Evolutionary conservation across 2,329 filamentous ascomycete genomes (phyloP).

Genomic region (Colletotrichum echinochloae): DNA sequence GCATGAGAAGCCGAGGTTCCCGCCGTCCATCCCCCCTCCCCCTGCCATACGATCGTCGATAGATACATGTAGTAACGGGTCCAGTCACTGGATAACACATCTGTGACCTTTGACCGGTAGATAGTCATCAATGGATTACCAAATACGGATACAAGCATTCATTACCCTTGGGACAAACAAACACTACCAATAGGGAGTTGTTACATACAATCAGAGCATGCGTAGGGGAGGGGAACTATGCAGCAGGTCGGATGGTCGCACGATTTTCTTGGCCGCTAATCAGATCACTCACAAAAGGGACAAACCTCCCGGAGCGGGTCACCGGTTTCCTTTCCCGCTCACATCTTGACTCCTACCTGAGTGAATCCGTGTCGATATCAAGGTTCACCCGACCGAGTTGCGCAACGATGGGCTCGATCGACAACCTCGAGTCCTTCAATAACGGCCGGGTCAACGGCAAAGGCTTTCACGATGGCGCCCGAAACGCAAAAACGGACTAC

Average conservation of each 20-base stretch:
- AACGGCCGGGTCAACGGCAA: background rate
- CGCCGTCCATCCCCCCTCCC: background rate
- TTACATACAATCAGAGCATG: background rate
- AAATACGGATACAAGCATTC: too few species aligned
- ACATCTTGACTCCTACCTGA: background rate
- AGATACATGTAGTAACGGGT: too few species aligned
- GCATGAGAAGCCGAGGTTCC: background rate
- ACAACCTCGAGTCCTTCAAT: constrained; percentile 3
- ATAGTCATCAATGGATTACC: too few species aligned
- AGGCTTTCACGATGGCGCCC: too few species aligned
- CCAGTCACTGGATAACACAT: too few species aligned
- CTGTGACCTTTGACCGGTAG: too few species aligned
- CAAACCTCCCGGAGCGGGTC: background rate
- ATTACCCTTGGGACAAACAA: background rate
- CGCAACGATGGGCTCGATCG: constrained; percentile 17
- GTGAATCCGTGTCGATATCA: background rate
- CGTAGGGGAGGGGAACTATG: background rate
- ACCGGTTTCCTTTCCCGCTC: background rate
- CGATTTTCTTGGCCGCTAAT: constrained; percentile 3
- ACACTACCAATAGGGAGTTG: too few species aligned
- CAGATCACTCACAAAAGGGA: constrained; percentile 5
- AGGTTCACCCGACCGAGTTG: constrained; percentile 16
- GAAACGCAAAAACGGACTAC: constrained; percentile 14
- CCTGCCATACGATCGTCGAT: too few species aligned
- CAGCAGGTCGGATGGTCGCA: constrained; percentile 5